A percentile compares a stretch with the other conserved stretches of the same genome.
Conservation (phyloP, 1,284 basidiomycete species). For the Pseudozyma flocculosa region DNA sequence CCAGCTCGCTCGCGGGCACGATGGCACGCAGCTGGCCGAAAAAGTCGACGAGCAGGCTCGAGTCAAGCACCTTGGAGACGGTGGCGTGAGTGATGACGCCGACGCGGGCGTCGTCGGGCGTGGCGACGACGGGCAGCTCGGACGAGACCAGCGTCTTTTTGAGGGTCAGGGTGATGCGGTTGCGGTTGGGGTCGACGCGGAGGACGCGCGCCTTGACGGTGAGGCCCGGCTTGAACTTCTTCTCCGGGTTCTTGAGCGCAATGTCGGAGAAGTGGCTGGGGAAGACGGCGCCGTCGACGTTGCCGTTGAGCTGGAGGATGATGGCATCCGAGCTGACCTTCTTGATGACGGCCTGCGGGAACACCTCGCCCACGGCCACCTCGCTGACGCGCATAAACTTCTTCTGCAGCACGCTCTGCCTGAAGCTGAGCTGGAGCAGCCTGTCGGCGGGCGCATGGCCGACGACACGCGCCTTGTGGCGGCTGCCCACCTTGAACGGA, state of each 20-base stretch:
- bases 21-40: slow-evolving; percentile 85
- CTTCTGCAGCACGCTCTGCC: slow-evolving; percentile 78
- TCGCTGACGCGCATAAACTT: slow-evolving; percentile 83
- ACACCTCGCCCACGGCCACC: slow-evolving; percentile 61
- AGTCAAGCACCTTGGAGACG: slow-evolving; percentile 62
- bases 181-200: slow-evolving; percentile 76
- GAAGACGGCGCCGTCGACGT: slow-evolving; percentile 82
- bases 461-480: slow-evolving; percentile 82
- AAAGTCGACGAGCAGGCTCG: slow-evolving; percentile 50
- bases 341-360: slow-evolving; percentile 42
- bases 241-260: slow-evolving; percentile 68
- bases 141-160: slow-evolving; percentile 90
- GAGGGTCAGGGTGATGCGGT: slow-evolving; percentile 81
- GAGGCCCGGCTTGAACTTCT: slow-evolving; percentile 82
- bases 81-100: slow-evolving; percentile 80
- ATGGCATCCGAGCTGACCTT: slow-evolving; percentile 47
- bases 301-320: slow-evolving; percentile 51
- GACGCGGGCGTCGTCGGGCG: slow-evolving; percentile 68
- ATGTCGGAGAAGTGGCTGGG: slow-evolving; percentile 89
- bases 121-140: slow-evolving; percentile 63
- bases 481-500: slow-evolving; percentile 41
- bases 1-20: slow-evolving; percentile 62
- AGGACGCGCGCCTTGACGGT: slow-evolving; percentile 88
- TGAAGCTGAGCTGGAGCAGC: slow-evolving; percentile 80
- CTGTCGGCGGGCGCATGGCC: slow-evolving; percentile 87